Percentiles rank a stretch among this genome's conserved stretches.
Evolutionary conservation across 352 stramenopile genomes (phyloP).

Genomic region (Phytophthora quininea): DNA sequence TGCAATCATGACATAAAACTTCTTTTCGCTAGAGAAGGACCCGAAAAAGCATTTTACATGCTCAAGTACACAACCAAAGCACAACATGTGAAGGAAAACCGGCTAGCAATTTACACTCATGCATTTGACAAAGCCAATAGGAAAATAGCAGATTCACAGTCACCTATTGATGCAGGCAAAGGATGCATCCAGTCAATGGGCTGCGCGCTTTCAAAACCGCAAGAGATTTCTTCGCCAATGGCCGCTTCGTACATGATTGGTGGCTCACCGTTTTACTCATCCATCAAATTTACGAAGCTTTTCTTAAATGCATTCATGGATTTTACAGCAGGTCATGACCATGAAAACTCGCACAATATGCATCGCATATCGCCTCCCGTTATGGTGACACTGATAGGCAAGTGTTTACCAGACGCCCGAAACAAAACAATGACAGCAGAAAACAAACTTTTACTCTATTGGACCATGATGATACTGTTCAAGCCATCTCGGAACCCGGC

Average conservation of each 20-base stretch:
- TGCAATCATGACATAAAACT: constrained; percentile 12
- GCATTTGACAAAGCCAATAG: constrained; percentile 7
- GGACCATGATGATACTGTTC: not conserved
- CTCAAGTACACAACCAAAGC: constrained; percentile 13
- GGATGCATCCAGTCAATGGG: constrained; percentile 14
- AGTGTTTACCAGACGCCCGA: not conserved
- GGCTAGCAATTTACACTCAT: constrained; percentile 3
- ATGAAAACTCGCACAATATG: not conserved
- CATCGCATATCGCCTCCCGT: not conserved
- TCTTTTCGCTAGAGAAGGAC: constrained; percentile 1
- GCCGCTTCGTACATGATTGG: constrained; percentile 6
- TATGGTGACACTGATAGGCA: not conserved
- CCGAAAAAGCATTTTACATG: constrained; percentile 14
- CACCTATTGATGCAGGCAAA: not conserved
- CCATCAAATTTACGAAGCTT: constrained; percentile 1
- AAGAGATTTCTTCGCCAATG: constrained; percentile 6
- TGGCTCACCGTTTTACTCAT: constrained; percentile 3
- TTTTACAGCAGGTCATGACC: not conserved
- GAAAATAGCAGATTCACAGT: not conserved
- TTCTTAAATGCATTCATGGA: not conserved
- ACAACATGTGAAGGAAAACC: constrained; percentile 6
- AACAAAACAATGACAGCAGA: not conserved
- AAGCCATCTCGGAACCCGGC: constrained; percentile 2
- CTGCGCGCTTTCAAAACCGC: constrained; percentile 7
- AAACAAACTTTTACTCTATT: not conserved